These are phyloP conservation scores for Tritrichomonas musculus DNA, from an alignment of 208 protist species.

Conservation along the genomic window DNA sequence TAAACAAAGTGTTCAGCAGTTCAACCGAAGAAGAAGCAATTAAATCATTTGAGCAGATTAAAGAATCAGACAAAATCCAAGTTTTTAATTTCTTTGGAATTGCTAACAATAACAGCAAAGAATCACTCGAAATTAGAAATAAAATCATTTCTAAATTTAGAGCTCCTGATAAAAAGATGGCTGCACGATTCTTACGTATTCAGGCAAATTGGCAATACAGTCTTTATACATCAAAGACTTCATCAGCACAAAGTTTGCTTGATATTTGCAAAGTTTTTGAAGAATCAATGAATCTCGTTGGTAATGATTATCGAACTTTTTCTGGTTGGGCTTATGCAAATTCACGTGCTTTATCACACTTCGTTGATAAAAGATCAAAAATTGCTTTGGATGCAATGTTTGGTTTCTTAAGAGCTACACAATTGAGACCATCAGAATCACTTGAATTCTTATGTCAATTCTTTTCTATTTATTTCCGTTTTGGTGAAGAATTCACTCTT, in stretches of 20 bases:
- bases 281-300: background rate
- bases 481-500: background rate
- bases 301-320: background rate
- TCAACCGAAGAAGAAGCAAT: background rate
- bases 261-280: background rate
- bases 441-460: background rate
- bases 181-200: background rate
- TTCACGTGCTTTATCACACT: background rate
- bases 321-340: constrained; percentile 13
- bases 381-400: background rate
- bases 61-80: background rate
- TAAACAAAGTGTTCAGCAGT: background rate
- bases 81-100: background rate
- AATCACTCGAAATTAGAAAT: background rate
- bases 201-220: constrained; percentile 13
- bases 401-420: background rate
- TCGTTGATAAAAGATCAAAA: background rate
- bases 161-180: background rate
- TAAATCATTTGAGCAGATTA: background rate
- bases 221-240: background rate
- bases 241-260: background rate
- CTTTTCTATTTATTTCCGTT: background rate
- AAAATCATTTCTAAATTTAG: background rate
- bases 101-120: background rate
- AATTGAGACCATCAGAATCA: background rate